Evolutionary conservation across 495 filamentous ascomycete genomes (phyloP), one percentile per base, ranked within the genome.

Genomic region (Emericellopsis terricola): DNA sequence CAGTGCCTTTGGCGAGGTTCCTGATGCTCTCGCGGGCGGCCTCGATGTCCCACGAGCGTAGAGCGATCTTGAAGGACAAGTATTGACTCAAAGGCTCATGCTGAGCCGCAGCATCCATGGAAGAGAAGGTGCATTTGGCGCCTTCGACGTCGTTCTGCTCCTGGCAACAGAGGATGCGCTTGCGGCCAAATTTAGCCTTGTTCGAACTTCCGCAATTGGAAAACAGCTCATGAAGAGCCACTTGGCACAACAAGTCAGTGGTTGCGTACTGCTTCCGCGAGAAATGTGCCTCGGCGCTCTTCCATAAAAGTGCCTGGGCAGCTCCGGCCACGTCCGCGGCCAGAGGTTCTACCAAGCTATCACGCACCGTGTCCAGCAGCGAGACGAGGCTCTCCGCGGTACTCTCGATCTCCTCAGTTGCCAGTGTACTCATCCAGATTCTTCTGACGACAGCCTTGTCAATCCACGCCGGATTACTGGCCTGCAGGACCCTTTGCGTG

Each of bases 281-380:
- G 38, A 68, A 69, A 15, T 59, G 58, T 3, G 57, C 50, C 23
- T 83, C 78, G 19, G 81, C 56, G 28, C 62, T 60, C 49, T 82
- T 92, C 80, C 82, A 89, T 17, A 91, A 56, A 8, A 89, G 55
- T 41, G 72, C 75, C 41, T 87, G 71, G 10, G 69, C 69, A 31
- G 78, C 79, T 41, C 81, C 65, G 9, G 78, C 72, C 17, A 76
- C 70, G 28, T 65, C 61, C 8, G 64, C 48, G 27, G 65, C 50
- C 30, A 75, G 39, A 3, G 61, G 41, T 13, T 46, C 56, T 18
- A 41, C 10, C 3, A 54, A 23, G 18, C 38, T 24, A 9, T 37
- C 46, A 2, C 51, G 37, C 8, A 51, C 35, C 1, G 29, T 44
- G 1, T 42, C 34, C 3, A 42, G 36, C 2, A 39, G 34, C n/a